These are phyloP conservation scores for Penicillium diatomitis DNA, from an alignment of 495 filamentous ascomycete genomes.

Conservation along the genomic window DNA sequence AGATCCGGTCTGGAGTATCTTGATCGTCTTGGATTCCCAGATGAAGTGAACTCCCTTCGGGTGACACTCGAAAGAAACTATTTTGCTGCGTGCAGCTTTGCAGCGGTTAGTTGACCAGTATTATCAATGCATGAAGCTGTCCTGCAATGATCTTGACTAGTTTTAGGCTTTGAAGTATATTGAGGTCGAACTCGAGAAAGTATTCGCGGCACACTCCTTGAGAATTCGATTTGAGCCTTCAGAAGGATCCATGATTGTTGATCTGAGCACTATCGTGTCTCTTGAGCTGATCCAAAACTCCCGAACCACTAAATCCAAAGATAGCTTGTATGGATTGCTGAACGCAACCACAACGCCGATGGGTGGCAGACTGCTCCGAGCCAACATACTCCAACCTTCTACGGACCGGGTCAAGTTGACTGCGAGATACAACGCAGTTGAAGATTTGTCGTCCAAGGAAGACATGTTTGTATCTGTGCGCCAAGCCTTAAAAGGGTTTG, in stretches of 20 bases:
- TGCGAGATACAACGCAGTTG: slow-evolving; percentile 70
- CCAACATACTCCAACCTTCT: slow-evolving; percentile 83
- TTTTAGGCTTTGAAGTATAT: slow-evolving; percentile 71
- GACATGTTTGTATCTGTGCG: slow-evolving; percentile 77
- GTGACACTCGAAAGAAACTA: slow-evolving; percentile 73
- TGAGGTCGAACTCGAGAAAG: slow-evolving; percentile 52
- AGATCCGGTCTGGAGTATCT: slow-evolving; percentile 68
- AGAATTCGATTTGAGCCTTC: slow-evolving; percentile 82
- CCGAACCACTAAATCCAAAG: slow-evolving; percentile 61
- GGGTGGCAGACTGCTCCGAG: slow-evolving; percentile 71
- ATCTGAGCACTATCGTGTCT: slow-evolving; percentile 72
- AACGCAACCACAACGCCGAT: slow-evolving; percentile 83
- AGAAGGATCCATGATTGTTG: slow-evolving; percentile 90
- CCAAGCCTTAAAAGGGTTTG: slow-evolving; percentile 63
- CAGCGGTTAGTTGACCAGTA: slow-evolving; percentile 54
- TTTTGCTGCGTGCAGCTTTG: slow-evolving; percentile 82
- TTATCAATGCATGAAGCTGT: not conserved
- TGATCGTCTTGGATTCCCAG: slow-evolving; percentile 62
- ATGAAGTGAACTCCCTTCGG: slow-evolving; percentile 71
- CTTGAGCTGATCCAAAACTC: slow-evolving; percentile 88
- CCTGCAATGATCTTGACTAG: slow-evolving; percentile 13
- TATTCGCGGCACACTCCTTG: slow-evolving; percentile 68
- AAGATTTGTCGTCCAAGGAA: slow-evolving; percentile 74
- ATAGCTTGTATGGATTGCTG: slow-evolving; percentile 73
- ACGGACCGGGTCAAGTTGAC: slow-evolving; percentile 55